Evolutionary conservation across 345 rosid genomes (phyloP), one percentile per base, ranked within the genome.

Genomic region (Nephelium lappaceum): DNA sequence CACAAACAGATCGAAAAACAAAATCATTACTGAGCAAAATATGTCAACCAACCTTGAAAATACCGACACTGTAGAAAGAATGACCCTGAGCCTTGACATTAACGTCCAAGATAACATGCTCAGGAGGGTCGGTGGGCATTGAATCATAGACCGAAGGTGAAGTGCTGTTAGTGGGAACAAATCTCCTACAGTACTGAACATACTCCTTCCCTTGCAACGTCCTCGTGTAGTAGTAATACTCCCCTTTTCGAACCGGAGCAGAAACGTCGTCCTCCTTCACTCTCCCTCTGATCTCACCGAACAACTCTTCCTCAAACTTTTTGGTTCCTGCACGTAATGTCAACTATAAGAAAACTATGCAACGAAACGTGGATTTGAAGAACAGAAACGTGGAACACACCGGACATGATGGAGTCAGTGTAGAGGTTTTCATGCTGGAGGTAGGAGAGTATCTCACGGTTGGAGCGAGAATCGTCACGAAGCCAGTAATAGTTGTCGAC

Each of bases 401-500:
- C 95, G 43, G 96, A 77, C 96, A 91, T 86, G 75, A 86, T 63
- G 43, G 71, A 79, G 49, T 86, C 86, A 24, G 91, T 86, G 84
- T 91, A 95, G 27, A 67, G 85, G 61, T 95, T 93, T 80, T 95
- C 99, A 76, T 86, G 87, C 42, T 81, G 79, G 62, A 93, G 93
- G 64, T 95, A 78, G 78, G 92, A 80, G 42, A 93, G 79, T 74
- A 93, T 77, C 0, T 90, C 89, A 65, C 90, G 85, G 77, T 87
- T 67, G 61, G 90, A 76, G 81, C 98, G 97, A 60, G 98, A 90
- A 76, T 95, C 98, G 42, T 95, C 98, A 15, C 97, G 97, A 16
- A 95, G 97, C 98, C 98, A 93, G 89, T 95, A 93, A 86, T 95
- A 89, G 71, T 90, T 85, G 78, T 95, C 98, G 2, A 88, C 78